Percentiles rank a stretch among this genome's conserved stretches.
Conservation (phyloP, 1,284 basidiomycete species). For the Inonotus hispidus region DNA sequence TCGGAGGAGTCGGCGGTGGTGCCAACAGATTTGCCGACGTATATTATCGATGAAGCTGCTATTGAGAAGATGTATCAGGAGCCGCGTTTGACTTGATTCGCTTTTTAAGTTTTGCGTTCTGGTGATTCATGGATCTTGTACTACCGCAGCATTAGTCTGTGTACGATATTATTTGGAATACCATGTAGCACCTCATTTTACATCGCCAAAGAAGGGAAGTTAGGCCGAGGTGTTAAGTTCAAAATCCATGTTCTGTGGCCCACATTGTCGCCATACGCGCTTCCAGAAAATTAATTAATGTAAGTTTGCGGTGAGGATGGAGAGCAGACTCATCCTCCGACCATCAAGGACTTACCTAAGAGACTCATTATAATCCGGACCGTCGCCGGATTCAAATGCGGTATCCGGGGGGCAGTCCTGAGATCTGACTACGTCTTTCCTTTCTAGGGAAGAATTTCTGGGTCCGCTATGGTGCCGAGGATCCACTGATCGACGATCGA, state of each 20-base stretch:
- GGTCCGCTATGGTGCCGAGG: not conserved
- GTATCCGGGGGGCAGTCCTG: not conserved
- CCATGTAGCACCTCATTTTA: too few relatives aligned
- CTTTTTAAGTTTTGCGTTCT: too few relatives aligned
- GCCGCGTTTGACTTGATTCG: not conserved
- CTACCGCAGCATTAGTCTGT: too few relatives aligned
- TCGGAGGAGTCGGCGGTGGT: not conserved
- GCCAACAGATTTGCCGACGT: not conserved
- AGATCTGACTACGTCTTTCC: too few relatives aligned
- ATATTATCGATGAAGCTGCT: constrained; percentile 10
- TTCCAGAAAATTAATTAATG: not conserved
- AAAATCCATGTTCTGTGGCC: too few relatives aligned
- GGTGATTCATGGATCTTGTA: too few relatives aligned
- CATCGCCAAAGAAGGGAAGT: too few relatives aligned
- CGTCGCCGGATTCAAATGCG: not conserved
- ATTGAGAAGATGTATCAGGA: constrained; percentile 17
- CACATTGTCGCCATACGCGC: not conserved
- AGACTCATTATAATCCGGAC: not conserved
- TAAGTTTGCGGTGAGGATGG: constrained; percentile 1
- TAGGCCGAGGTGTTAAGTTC: too few relatives aligned
- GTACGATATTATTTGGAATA: too few relatives aligned
- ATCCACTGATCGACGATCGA: not conserved
- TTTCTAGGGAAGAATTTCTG: not conserved
- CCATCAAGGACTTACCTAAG: constrained; percentile 4
- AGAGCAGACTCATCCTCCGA: constrained; percentile 16